These are phyloP conservation scores for Houttuynia cordata DNA, from an alignment of 164 flowering plant genomes.

Conservation along the genomic window DNA sequence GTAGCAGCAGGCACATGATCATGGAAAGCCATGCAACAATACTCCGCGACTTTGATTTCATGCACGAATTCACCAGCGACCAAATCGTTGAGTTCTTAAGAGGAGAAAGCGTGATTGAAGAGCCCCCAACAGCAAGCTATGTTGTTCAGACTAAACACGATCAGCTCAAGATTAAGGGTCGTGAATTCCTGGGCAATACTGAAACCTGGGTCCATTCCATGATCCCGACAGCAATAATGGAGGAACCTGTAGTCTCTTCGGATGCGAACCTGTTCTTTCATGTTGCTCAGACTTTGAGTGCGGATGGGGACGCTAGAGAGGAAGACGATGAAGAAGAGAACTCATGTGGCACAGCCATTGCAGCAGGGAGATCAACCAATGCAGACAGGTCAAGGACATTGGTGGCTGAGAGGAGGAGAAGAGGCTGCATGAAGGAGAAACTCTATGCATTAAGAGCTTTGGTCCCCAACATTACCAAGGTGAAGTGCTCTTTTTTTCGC, in stretches of 20 bases:
- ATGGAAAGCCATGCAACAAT: conserved; percentile 4
- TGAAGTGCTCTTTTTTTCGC: conserved; percentile 3
- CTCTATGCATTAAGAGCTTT: conserved; percentile 68
- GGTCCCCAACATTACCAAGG: conserved; percentile 90
- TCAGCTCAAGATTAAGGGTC: conserved; percentile 11
- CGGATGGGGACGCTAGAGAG: conserved; percentile 12
- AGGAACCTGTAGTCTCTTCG: conserved; percentile 6
- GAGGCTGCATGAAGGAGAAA: conserved; percentile 81
- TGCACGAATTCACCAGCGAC: conserved; percentile 23
- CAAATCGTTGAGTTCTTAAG: conserved; percentile 32
- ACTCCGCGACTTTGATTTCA: conserved; percentile 4
- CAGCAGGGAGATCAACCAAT: conserved; percentile 16
- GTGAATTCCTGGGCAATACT: conserved; percentile 11
- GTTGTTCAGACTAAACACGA: conserved; percentile 7
- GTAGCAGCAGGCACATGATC: not conserved
- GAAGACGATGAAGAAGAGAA: conserved; percentile 29
- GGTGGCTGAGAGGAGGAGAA: conserved; percentile 57
- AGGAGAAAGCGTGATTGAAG: conserved; percentile 21
- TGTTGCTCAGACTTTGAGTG: conserved; percentile 10
- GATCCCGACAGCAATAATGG: conserved; percentile 5
- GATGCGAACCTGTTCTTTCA: conserved; percentile 9
- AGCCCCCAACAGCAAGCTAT: not conserved
- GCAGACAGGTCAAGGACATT: conserved; percentile 53
- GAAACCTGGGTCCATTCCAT: conserved; percentile 1
- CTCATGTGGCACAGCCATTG: conserved; percentile 32